Percentiles rank a stretch among this genome's conserved stretches.
phyloP scores from a whole-genome alignment of 1,284 basidiomycete species.

The Rhodotorula sp. region DNA sequence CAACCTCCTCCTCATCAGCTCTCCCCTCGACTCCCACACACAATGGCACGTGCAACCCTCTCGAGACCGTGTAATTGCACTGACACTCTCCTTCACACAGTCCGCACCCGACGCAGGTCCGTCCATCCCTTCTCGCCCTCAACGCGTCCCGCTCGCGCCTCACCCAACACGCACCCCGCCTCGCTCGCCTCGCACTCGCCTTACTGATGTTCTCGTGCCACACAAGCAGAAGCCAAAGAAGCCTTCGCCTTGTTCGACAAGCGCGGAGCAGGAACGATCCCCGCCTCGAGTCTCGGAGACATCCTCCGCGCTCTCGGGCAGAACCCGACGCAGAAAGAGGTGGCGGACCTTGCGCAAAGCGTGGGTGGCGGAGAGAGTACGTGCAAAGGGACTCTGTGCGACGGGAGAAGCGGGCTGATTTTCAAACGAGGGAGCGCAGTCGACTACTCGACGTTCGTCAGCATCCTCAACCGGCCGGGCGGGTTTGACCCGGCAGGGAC shows the following conservation, averaged over 20 bases:
- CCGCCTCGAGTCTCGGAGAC: constrained; percentile 87
- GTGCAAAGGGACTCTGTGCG: neutral
- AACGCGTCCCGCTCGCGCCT: constrained; percentile 6
- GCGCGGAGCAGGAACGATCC: constrained; percentile 84
- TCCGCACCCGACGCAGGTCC: constrained; percentile 28
- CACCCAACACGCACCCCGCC: constrained; percentile 12
- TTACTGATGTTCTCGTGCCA: neutral
- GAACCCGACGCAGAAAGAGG: constrained; percentile 97
- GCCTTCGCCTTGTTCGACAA: constrained; percentile 78
- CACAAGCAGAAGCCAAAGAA: constrained; percentile 37
- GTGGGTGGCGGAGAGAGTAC: constrained; percentile 21
- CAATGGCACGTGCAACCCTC: no score
- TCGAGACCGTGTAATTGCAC: neutral
- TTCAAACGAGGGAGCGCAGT: constrained; percentile 54
- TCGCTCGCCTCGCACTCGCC: neutral
- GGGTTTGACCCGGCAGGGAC: constrained; percentile 95
- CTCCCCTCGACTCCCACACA: no score
- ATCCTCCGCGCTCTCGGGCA: constrained; percentile 91
- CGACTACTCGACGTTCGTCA: constrained; percentile 83
- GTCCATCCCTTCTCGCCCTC: constrained; percentile 1
- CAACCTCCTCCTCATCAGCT: no score
- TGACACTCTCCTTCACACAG: neutral
- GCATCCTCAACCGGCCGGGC: constrained; percentile 89
- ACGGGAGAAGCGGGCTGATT: neutral
- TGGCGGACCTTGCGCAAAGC: constrained; percentile 70